Percentiles rank a stretch among this genome's conserved stretches.
Conservation (phyloP, 257 asterid species). For the Lithospermum erythrorhizon region DNA sequence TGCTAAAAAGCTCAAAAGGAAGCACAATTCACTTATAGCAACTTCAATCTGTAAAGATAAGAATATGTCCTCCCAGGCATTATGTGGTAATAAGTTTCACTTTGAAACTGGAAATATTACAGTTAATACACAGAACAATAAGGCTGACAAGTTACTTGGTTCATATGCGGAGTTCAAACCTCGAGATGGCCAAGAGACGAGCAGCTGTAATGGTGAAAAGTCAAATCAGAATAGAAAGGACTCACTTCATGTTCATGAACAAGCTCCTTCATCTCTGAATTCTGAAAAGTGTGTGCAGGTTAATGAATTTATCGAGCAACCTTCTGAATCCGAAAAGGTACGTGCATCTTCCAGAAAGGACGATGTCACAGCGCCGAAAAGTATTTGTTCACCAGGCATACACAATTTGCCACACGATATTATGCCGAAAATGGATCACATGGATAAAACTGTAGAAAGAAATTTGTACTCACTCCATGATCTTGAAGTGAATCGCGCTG, state of each 20-base stretch:
- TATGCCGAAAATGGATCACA: slow-evolving; percentile 8
- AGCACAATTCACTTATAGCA: slow-evolving; percentile 14
- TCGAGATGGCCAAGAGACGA: neutral
- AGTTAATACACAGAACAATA: slow-evolving; percentile 6
- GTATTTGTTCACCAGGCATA: slow-evolving; percentile 1
- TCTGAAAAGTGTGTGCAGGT: slow-evolving; percentile 1
- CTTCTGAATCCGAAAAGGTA: slow-evolving; percentile 5
- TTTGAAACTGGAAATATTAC: slow-evolving; percentile 11
- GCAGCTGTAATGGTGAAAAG: slow-evolving; percentile 7
- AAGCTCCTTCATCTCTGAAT: slow-evolving; percentile 1
- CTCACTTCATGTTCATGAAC: slow-evolving; percentile 4
- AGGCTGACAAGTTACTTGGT: slow-evolving; percentile 9
- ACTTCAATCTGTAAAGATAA: slow-evolving; percentile 9
- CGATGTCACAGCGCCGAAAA: neutral
- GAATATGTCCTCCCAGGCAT: neutral
- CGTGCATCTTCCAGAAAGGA: slow-evolving; percentile 5
- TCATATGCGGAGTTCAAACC: slow-evolving; percentile 16
- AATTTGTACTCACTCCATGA: slow-evolving; percentile 12
- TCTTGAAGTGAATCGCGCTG: slow-evolving; percentile 9
- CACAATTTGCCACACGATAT: neutral
- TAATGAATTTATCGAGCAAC: neutral
- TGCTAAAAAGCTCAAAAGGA: slow-evolving; percentile 34
- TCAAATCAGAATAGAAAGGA: slow-evolving; percentile 10
- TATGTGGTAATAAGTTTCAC: slow-evolving; percentile 5
- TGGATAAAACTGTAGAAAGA: slow-evolving; percentile 4